phyloP scores from a whole-genome alignment of 768 basidiomycete genomes.

The Suillus discolor region DNA sequence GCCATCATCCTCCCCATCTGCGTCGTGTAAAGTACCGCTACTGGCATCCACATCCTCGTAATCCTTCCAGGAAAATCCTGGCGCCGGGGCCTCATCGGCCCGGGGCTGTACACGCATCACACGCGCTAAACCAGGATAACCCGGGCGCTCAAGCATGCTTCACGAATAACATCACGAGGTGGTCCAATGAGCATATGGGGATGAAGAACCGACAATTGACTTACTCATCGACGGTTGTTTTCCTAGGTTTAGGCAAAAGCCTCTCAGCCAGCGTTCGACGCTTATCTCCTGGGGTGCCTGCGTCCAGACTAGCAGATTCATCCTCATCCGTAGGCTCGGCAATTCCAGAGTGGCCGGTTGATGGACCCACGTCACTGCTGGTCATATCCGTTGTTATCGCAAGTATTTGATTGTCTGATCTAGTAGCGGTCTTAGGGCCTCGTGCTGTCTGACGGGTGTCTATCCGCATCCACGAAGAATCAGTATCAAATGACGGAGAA shows the following conservation, averaged over 20 bases:
- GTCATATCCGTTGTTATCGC: conserved; percentile 37
- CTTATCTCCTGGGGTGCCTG: conserved; percentile 30
- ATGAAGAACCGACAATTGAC: conserved; percentile 19
- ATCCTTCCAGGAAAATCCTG: conserved; percentile 75
- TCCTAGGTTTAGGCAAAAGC: conserved; percentile 62
- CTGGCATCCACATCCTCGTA: conserved; percentile 64
- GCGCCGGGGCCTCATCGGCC: conserved; percentile 58
- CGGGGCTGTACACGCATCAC: conserved; percentile 69
- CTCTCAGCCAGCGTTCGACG: conserved; percentile 59
- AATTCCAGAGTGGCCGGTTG: conserved; percentile 45
- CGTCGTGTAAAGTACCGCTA: conserved; percentile 49
- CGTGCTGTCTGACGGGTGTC: conserved; percentile 39
- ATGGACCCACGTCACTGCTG: conserved; percentile 53
- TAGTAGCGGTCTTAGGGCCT: conserved; percentile 15
- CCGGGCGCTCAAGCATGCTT: conserved; percentile 68
- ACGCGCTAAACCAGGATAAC: conserved; percentile 56
- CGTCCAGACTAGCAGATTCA: conserved; percentile 38
- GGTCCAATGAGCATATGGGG: not conserved
- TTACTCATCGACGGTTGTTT: conserved; percentile 73
- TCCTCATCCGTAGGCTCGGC: conserved; percentile 32
- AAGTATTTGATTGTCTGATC: conserved; percentile 11
- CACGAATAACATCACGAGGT: conserved; percentile 15
- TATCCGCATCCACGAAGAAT: conserved; percentile 76
- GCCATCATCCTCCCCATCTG: conserved; percentile 74
- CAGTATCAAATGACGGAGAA: conserved; percentile 43